Base-by-base conservation (phyloP, 129 eudicot genomes). In the Saposhnikovia divaricata region DNA sequence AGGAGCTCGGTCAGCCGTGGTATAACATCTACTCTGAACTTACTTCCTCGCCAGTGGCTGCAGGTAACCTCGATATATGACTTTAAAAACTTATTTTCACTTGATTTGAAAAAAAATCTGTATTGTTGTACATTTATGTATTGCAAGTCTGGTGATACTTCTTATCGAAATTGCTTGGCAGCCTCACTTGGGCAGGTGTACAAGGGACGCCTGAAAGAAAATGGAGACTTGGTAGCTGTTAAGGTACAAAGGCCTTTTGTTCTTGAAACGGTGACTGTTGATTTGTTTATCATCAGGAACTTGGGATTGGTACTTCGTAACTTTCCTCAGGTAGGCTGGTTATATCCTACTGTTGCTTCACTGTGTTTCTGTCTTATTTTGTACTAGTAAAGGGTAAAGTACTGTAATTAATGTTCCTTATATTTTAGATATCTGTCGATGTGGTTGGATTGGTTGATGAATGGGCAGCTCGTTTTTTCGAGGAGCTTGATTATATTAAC, bases 401-500 rank as follows among this genome's bases (percentile, higher is more conserved):
- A 74, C 77, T 57, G 28, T 77, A 48, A 82, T 48, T 55, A 9
- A 77, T 73, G 86, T 80, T 72, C 72, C 70, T 76, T 19, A 43
- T 68, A 68, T 77, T 42, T 44, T 85, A 96, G 99, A 74, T 96
- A 25, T 92, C 99, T 19, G 63, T 96, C 85, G 99, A 96, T 85
- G 97, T 96, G 87, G 99, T 96, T 79, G 99, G 99, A n/a, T 85
- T 96, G 89, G 99, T 96, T 50, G 99, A 96, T 81, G 99, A 96
- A 83, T 96, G 99, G 99, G 99, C 99, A 78, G 99, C 99, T 14
- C 98, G 99, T 48, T 96, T 96, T 85, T 96, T 96, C 87, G 99
- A 96, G 87, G 99, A 96, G 86, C 99, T 96, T 79, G 99, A 96
- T 87, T 96, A 96, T 90, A 83, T 96, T 75, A 96, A 92, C 42